Base-by-base conservation (phyloP, 2,329 filamentous ascomycete genomes). In the Pleomassaria siparia region DNA sequence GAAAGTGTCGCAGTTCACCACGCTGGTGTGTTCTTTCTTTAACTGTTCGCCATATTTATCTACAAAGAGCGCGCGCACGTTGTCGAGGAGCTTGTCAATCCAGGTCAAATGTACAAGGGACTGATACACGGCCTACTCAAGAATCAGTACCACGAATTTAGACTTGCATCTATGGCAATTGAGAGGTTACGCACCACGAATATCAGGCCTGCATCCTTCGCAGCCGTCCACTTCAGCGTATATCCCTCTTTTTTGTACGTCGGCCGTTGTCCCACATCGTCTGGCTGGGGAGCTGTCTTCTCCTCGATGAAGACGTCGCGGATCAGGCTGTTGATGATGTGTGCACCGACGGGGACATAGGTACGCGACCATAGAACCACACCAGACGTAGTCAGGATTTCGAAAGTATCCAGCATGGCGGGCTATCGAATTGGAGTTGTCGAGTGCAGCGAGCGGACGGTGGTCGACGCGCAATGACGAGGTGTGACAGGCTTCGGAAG, bases 251-350 rank as follows among this genome's bases (percentile, higher is more conserved):
- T 88, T 72, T 84, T 89, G 75, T 94, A 99, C 0, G 86, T 80
- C 13, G 88, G 83, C 59, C 89, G 89, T 42, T 74, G 76, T 13
- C 82, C 76, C 12, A 84, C 80, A 56, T 83, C 82, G 43, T 84
- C 78, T 46, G 82, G 77, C 44, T 80, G 78, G 42, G 79, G 79
- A 48, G 84, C 80, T 50, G 82, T 81, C 71, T 89, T 91, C 77
- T 96, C 92, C 74, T 99, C 94, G 66, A 99, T 96, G 70, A 99
- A 96, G 67, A 96, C 89, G 73, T 97, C 91, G 70, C 86, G 86
- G 73, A 99, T 96, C 72, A 99, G 86, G 76, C 84, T 88, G 78
- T 99, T 96, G 77, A 99, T 86, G 56, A 96, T 80, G 60, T 87
- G 85, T 35, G 88, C 82, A 68, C 85, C 91, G 66, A 95, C 84